Base-by-base conservation (phyloP, 2,329 filamentous ascomycete species). In the Hypoxylon sp. region DNA sequence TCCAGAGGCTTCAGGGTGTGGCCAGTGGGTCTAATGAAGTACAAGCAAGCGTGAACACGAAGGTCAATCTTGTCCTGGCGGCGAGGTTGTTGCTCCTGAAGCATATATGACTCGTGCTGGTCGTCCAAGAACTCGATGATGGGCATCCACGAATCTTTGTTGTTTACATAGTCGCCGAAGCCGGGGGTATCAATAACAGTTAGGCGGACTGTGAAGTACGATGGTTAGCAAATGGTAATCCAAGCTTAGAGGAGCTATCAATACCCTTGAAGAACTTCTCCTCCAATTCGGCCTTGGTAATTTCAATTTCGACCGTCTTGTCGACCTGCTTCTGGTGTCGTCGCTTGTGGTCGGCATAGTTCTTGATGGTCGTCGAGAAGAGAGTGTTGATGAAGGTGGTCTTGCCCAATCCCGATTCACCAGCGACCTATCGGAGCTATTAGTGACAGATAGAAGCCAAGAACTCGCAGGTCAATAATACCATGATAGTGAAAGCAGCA, bases 241-340 rank as follows among this genome's bases (percentile, higher is more conserved):
- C 24, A 30, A 54, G 55, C 32, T 55, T 40, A 32, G 26, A 38
- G 44, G 46, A 45, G 36, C 33, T 36, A 4, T 42, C 61, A 44
- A 61, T 85, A 97, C 95, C 95, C 88, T 99, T 99, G 91, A 99
- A 99, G 87, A 99, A 99, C 86, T 99, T 99, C 91, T 99, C 96
- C 84, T 99, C 96, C 70, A 99, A 85, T 85, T 99, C 96, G 64
- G 96, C 96, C 88, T 99, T 99, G 81, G 96, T 99, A 79, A 99
- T 99, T 83, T 99, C 96, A 75, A 99, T 99, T 85, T 99, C 96
- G 71, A 99, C 96, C 9, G 96, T 99, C 89, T 98, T 98, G 85
- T 99, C 96, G 74, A 98, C 89, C 86, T 99, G 96, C 89, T 99
- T 99, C 84, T 96, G 93, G 83, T 99, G 96, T 78, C 96, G 93